phyloP scores from a whole-genome alignment of 1,284 basidiomycete genomes.

The Pascua guehoae region DNA sequence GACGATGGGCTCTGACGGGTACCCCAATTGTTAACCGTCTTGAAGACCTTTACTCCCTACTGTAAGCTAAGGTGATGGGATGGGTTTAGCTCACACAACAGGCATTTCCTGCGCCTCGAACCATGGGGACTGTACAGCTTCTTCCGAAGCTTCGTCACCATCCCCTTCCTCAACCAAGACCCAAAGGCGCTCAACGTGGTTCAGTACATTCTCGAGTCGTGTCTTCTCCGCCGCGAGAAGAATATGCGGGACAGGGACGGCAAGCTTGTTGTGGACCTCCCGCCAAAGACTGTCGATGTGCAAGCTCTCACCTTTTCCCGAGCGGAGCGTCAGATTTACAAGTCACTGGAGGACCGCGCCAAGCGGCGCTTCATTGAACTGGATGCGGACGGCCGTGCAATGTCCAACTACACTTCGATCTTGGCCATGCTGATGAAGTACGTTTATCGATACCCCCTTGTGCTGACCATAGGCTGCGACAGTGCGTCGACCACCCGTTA shows the following conservation, averaged over 20 bases:
- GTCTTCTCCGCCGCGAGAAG: constrained; percentile 90
- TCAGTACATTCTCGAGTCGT: constrained; percentile 83
- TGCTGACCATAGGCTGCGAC: constrained; percentile 60
- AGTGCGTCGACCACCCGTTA: constrained; percentile 78
- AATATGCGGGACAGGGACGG: constrained; percentile 86
- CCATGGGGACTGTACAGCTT: constrained; percentile 89
- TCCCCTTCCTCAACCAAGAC: constrained; percentile 81
- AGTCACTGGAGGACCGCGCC: constrained; percentile 46
- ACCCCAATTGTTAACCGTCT: constrained; percentile 95
- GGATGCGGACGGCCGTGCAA: constrained; percentile 68
- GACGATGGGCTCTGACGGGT: constrained; percentile 89
- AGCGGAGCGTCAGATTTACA: constrained; percentile 74
- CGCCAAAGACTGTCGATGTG: constrained; percentile 71
- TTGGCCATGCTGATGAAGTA: constrained; percentile 87
- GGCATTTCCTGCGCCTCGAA: constrained; percentile 81
- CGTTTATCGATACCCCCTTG: constrained; percentile 14
- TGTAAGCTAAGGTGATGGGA: too few species aligned
- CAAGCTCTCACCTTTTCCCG: constrained; percentile 72
- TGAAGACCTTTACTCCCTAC: constrained; percentile 84
- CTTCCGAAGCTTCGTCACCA: constrained; percentile 82
- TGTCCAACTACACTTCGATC: constrained; percentile 84
- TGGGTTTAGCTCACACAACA: constrained; percentile 44
- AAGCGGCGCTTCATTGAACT: constrained; percentile 63
- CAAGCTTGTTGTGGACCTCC: constrained; percentile 81
- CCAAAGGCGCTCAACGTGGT: constrained; percentile 88